A percentile compares a stretch with the other conserved stretches of the same genome.
Evolutionary conservation across 129 eudicot species (phyloP).

Genomic region (Flaveria brownii): DNA sequence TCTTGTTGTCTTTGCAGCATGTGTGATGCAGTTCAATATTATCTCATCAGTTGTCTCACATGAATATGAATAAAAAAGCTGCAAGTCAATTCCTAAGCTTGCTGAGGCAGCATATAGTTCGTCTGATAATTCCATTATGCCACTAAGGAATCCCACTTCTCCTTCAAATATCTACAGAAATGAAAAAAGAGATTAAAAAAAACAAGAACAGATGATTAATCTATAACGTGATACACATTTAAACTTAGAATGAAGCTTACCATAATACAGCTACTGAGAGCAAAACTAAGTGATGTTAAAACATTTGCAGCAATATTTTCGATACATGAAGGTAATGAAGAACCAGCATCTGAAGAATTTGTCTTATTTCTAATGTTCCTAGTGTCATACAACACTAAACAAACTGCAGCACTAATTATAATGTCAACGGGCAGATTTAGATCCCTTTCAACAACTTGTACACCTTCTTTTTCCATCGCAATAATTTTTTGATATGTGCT

Average conservation of each 20-base stretch:
- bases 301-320: constrained; percentile 86
- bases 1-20: constrained; percentile 41
- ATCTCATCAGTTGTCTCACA: constrained; percentile 72
- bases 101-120: constrained; percentile 95
- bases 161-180: constrained; percentile 88
- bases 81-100: constrained; percentile 78
- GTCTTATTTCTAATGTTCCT: constrained; percentile 77
- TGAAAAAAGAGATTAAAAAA: background rate
- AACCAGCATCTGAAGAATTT: constrained; percentile 56
- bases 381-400: constrained; percentile 81
- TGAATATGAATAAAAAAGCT: constrained; percentile 77
- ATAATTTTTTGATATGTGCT: constrained; percentile 82
- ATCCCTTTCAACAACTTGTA: constrained; percentile 84
- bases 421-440: constrained; percentile 71
- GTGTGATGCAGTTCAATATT: constrained; percentile 56
- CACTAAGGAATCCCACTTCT: constrained; percentile 59
- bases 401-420: constrained; percentile 64
- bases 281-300: constrained; percentile 82
- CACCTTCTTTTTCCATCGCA: constrained; percentile 79
- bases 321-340: constrained; percentile 69
- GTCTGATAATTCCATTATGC: constrained; percentile 88
- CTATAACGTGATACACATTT: background rate
- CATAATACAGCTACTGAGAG: constrained; percentile 84
- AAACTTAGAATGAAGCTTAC: constrained; percentile 44
- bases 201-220: background rate